Base-by-base conservation (phyloP, 2,329 filamentous ascomycete genomes). In the Ilyonectria mors-panacis region DNA sequence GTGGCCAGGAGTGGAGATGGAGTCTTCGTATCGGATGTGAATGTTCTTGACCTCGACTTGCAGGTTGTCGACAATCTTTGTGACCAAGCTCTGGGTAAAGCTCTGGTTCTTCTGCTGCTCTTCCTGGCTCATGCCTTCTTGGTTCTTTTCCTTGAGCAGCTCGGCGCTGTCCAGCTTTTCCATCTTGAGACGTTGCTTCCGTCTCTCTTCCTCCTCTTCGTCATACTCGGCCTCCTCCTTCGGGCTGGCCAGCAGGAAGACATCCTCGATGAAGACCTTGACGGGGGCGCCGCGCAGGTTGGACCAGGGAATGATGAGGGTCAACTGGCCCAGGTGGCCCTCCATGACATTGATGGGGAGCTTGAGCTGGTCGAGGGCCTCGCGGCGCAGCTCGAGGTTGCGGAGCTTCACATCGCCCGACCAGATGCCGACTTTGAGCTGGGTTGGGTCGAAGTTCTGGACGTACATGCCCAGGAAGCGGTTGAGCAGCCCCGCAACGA, bases 391-490 rank as follows among this genome's bases (percentile, higher is more conserved):
- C 84, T 99, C 93, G 66, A 99, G 91, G 77, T 99, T 92, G 67
- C 92, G 91, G 51, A 99, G 88, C 84, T 97, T 97, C 77, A 99
- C 96, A 85, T 99, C 96, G 76, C 97, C 96, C 23, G 94, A 97
- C 96, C 95, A 99, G 77, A 99, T 99, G 70, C 97, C 96, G 70
- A 99, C 95, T 80, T 99, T 99, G 73, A 99, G 88, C 85, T 99
- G 96, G 77, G 94, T 93, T 61, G 96, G 94, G 82, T 99, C 96
- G 81, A 99, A 99, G 84, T 99, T 98, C 88, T 97, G 95, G 82
- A 99, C 95, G 82, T 99, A 99, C 93, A 98, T 97, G 88, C 96
- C 97, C 89, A 99, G 85, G 84, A 99, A 98, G 86, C 97, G 93
- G 86, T 99, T 99, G 76, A 99, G 92, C 86, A 99, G 88, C 83